Evolutionary conservation across 306 rosid genomes (phyloP).

Genomic region (Castanea sativa): DNA sequence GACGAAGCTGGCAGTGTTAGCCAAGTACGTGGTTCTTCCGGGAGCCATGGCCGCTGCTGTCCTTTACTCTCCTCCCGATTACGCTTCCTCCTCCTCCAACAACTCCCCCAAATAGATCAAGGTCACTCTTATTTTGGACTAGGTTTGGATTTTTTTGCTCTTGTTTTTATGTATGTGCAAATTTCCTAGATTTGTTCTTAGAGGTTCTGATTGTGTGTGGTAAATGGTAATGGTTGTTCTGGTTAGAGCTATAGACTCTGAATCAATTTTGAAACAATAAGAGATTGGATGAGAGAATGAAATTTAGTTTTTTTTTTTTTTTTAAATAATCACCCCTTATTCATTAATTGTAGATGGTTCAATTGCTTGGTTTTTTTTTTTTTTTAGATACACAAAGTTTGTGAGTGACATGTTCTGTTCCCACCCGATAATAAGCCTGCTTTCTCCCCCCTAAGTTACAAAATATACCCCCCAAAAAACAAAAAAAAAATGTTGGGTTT

Average conservation of each 20-base stretch:
- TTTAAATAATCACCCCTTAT: too few relatives aligned
- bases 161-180: background rate
- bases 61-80: constrained; percentile 41
- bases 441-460: too few relatives aligned
- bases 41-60: constrained; percentile 40
- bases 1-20: constrained; percentile 30
- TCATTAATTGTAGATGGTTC: too few relatives aligned
- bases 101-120: constrained; percentile 19
- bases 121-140: background rate
- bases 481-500: too few relatives aligned
- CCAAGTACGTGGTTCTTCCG: constrained; percentile 34
- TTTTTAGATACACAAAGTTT: too few relatives aligned
- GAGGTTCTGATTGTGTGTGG: background rate
- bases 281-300: background rate
- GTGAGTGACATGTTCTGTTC: too few relatives aligned
- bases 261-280: background rate
- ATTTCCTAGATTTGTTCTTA: background rate
- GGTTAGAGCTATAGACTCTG: background rate
- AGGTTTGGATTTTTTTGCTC: background rate
- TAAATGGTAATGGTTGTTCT: background rate
- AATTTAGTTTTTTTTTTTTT: background rate
- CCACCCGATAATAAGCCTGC: too few relatives aligned
- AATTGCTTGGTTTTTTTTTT: too few relatives aligned
- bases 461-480: too few relatives aligned
- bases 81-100: background rate